These are phyloP conservation scores for Xerocomus alliaceus DNA, from an alignment of 1,284 basidiomycete genomes.

Conservation along the genomic window DNA sequence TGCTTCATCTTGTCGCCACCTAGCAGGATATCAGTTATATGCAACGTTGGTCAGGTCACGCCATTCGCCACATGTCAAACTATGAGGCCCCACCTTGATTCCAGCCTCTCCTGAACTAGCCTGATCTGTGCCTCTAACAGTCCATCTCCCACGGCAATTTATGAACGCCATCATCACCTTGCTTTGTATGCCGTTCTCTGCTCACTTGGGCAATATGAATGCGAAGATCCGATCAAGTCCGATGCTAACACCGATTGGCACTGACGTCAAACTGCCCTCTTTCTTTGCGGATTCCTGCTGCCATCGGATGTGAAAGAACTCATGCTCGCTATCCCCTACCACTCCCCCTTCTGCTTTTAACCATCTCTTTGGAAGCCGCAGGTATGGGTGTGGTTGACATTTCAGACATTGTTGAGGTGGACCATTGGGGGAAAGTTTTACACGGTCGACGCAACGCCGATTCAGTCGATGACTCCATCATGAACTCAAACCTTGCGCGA, in stretches of 20 bases:
- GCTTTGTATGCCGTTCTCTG: conserved; percentile 75
- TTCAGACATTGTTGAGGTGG: too few species aligned
- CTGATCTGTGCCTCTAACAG: conserved; percentile 86
- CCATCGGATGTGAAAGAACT: conserved; percentile 91
- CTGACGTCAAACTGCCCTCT: conserved; percentile 74
- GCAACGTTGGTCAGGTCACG: too few species aligned
- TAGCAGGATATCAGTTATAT: conserved; percentile 90
- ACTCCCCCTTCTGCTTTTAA: too few species aligned
- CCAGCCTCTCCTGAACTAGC: conserved; percentile 83
- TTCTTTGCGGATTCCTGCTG: conserved; percentile 75
- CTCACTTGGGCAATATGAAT: conserved; percentile 87
- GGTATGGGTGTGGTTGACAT: too few species aligned
- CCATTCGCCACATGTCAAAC: too few species aligned
- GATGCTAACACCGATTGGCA: conserved; percentile 94
- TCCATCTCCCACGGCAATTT: conserved; percentile 91
- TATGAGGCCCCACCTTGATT: conserved; percentile 81
- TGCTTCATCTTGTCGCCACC: conserved; percentile 86
- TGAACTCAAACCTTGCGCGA: too few species aligned
- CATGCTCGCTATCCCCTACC: too few species aligned
- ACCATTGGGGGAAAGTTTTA: too few species aligned
- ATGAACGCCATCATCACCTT: conserved; percentile 97
- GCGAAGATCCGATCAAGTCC: conserved; percentile 96
- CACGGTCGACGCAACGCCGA: too few species aligned
- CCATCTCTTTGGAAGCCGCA: too few species aligned
- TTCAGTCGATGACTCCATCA: too few species aligned